phyloP scores from a whole-genome alignment of 202 grass and related monocot species.

The Zizania palustris region DNA sequence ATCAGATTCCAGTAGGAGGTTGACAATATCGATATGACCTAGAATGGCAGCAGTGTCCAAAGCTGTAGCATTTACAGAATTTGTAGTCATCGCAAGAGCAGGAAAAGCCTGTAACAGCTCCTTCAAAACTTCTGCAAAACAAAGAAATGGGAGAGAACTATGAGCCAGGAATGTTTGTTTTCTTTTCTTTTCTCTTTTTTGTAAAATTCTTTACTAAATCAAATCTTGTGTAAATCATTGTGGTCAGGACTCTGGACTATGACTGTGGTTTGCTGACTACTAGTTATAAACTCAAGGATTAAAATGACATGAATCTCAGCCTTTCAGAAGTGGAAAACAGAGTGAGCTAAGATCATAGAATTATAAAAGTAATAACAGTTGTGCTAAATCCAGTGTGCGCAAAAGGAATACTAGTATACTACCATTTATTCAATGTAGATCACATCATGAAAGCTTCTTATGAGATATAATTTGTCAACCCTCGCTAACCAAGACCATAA shows the following conservation, averaged over 20 bases:
- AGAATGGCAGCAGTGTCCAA: conserved; percentile 87
- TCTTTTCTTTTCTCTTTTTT: no score
- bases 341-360: conserved; percentile 13
- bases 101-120: conserved; percentile 74
- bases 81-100: conserved; percentile 88
- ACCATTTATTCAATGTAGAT: not conserved
- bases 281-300: conserved; percentile 7
- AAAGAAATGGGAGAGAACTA: conserved; percentile 21
- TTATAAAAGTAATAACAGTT: not conserved
- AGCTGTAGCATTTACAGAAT: conserved; percentile 82
- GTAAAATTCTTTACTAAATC: not conserved
- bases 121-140: conserved; percentile 79
- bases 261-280: not conserved
- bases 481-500: conserved; percentile 11
- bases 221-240: not conserved
- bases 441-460: not conserved
- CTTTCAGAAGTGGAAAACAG: conserved; percentile 11
- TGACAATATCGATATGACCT: conserved; percentile 79
- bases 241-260: not conserved
- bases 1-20: conserved; percentile 89
- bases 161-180: not conserved
- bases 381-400: not conserved
- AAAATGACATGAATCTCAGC: not conserved
- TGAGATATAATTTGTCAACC: conserved; percentile 3
- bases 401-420: conserved; percentile 7